phyloP scores from a whole-genome alignment of 2,329 filamentous ascomycete genomes.

The Albophoma yamanashiensis region DNA sequence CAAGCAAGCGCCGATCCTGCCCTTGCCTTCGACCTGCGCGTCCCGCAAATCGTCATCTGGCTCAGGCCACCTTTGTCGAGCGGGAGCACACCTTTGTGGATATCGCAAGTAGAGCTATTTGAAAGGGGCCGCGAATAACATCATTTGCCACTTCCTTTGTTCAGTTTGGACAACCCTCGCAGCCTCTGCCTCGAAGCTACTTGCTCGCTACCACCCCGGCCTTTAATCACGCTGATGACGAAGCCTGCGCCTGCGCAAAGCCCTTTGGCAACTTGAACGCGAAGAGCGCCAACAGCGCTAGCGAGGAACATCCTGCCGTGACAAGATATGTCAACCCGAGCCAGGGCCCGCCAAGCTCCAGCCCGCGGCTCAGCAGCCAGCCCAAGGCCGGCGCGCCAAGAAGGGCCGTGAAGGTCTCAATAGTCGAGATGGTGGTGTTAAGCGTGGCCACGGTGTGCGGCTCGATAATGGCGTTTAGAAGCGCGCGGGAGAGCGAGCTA shows the following conservation, averaged over 20 bases:
- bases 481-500: slow-evolving; percentile 29
- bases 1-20: not conserved
- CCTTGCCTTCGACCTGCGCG: not conserved
- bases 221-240: not conserved
- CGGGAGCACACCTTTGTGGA: no score
- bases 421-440: slow-evolving; percentile 39
- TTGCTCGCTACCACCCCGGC: not conserved
- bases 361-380: slow-evolving; percentile 31
- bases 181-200: not conserved
- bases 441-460: slow-evolving; percentile 41
- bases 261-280: slow-evolving; percentile 14
- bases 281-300: slow-evolving; percentile 19
- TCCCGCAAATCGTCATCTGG: not conserved
- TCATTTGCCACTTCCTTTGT: not conserved
- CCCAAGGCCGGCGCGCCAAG: slow-evolving; percentile 35
- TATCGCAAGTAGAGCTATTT: not conserved
- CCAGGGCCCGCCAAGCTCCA: slow-evolving; percentile 34
- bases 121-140: not conserved
- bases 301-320: slow-evolving; percentile 19
- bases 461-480: slow-evolving; percentile 43
- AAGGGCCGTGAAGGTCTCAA: slow-evolving; percentile 38
- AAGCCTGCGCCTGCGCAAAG: slow-evolving; percentile 4
- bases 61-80: no score
- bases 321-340: slow-evolving; percentile 38
- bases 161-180: not conserved